phyloP scores from a whole-genome alignment of 2,329 filamentous ascomycete genomes.

The Anthostomella pinea region DNA sequence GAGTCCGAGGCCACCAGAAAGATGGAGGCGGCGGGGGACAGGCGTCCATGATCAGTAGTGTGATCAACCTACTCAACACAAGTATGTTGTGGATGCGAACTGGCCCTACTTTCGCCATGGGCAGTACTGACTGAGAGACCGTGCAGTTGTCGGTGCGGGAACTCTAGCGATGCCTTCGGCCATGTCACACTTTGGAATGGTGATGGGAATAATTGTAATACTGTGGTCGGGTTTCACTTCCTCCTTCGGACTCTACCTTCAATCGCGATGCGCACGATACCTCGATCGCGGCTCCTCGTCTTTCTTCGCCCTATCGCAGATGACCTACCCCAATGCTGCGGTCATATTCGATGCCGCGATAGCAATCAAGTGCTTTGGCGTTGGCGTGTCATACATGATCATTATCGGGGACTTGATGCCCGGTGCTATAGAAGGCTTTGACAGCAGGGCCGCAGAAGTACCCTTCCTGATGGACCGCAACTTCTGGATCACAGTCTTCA shows the following conservation, averaged over 20 bases:
- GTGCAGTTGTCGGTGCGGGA: constrained; percentile 84
- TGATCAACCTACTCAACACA: constrained; percentile 94
- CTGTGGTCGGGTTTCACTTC: constrained; percentile 87
- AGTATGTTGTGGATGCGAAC: constrained; percentile 53
- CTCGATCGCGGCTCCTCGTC: constrained; percentile 84
- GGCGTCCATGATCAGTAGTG: constrained; percentile 85
- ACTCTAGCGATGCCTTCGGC: constrained; percentile 94
- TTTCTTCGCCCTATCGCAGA: constrained; percentile 94
- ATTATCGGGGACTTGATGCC: constrained; percentile 99
- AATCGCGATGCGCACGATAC: constrained; percentile 89
- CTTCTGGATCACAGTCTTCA: constrained; percentile 98
- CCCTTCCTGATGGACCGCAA: constrained; percentile 82
- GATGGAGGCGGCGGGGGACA: constrained; percentile 66
- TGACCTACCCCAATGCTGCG: constrained; percentile 94
- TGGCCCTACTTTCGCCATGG: not conserved
- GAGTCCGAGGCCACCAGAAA: constrained; percentile 60
- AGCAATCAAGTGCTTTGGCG: constrained; percentile 96
- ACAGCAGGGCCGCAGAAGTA: constrained; percentile 57
- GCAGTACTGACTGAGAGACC: constrained; percentile 20
- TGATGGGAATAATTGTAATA: constrained; percentile 79
- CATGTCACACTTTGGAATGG: constrained; percentile 91
- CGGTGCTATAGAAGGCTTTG: constrained; percentile 82
- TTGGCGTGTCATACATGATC: constrained; percentile 95
- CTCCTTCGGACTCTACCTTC: constrained; percentile 91
- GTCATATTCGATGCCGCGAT: constrained; percentile 96